phyloP scores from a whole-genome alignment of 192 early-diverging fungal species.

The Backusella sp. region DNA sequence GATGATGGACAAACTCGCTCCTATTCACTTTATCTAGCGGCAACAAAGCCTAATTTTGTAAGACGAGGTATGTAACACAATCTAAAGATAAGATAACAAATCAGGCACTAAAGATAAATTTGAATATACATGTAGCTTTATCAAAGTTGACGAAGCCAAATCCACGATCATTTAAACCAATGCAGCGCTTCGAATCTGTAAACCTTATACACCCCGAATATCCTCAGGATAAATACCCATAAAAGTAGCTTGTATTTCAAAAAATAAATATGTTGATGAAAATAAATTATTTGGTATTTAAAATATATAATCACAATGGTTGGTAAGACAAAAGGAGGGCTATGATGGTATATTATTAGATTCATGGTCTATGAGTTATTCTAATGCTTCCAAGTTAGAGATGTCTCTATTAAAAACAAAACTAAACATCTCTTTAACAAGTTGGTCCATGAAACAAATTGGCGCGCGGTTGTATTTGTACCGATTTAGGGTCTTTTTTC shows the following conservation, averaged over 20 bases:
- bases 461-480: too few relatives aligned
- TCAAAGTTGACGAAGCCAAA: not conserved
- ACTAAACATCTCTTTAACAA: too few relatives aligned
- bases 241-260: not conserved
- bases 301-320: too few relatives aligned
- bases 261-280: not conserved
- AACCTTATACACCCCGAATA: not conserved
- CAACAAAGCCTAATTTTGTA: slow-evolving; percentile 28
- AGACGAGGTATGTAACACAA: slow-evolving; percentile 14
- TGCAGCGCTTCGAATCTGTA: not conserved
- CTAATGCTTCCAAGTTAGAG: too few relatives aligned
- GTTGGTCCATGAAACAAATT: too few relatives aligned
- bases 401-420: too few relatives aligned
- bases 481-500: too few relatives aligned
- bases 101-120: not conserved
- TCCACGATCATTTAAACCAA: not conserved
- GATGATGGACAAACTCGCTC: slow-evolving; percentile 37
- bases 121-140: not conserved
- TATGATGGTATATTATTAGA: too few relatives aligned
- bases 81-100: not conserved
- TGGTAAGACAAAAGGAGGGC: too few relatives aligned
- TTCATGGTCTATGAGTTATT: too few relatives aligned
- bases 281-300: not conserved
- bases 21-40: slow-evolving; percentile 35
- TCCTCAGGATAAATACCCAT: not conserved